phyloP scores from a whole-genome alignment of 2,329 filamentous ascomycete genomes.

The Tolypocladium album region DNA sequence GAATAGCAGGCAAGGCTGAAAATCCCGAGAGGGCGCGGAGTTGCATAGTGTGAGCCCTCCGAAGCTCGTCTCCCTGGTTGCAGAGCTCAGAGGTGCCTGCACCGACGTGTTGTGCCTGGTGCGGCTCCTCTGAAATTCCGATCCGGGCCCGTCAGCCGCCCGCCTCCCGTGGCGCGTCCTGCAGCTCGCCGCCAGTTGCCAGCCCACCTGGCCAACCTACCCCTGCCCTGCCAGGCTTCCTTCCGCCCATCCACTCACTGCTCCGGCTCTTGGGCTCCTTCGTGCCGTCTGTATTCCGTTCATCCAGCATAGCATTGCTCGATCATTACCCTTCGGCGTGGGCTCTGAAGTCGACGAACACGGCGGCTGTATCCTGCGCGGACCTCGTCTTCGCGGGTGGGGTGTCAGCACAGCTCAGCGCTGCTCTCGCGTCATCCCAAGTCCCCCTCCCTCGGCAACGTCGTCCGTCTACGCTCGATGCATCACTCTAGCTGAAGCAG shows the following conservation, averaged over 20 bases:
- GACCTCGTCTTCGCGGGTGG: not conserved
- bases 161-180: not conserved
- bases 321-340: not conserved
- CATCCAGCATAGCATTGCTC: not conserved
- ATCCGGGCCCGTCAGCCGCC: constrained; percentile 3
- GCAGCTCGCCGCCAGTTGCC: not conserved
- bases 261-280: not conserved
- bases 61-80: not conserved
- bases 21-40: not conserved
- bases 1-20: not conserved
- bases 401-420: not conserved
- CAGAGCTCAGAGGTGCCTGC: not conserved
- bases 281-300: not conserved
- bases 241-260: not conserved
- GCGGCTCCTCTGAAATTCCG: constrained; percentile 21
- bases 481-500: not conserved
- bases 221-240: constrained; percentile 1
- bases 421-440: not conserved
- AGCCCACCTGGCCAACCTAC: constrained; percentile 5
- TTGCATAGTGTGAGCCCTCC: not conserved
- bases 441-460: not conserved
- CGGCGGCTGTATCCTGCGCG: not conserved
- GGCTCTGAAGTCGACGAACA: not conserved
- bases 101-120: too few relatives aligned
- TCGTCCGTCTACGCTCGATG: not conserved